phyloP scores from a whole-genome alignment of 495 filamentous ascomycete species.

The Penicillium nucicola region DNA sequence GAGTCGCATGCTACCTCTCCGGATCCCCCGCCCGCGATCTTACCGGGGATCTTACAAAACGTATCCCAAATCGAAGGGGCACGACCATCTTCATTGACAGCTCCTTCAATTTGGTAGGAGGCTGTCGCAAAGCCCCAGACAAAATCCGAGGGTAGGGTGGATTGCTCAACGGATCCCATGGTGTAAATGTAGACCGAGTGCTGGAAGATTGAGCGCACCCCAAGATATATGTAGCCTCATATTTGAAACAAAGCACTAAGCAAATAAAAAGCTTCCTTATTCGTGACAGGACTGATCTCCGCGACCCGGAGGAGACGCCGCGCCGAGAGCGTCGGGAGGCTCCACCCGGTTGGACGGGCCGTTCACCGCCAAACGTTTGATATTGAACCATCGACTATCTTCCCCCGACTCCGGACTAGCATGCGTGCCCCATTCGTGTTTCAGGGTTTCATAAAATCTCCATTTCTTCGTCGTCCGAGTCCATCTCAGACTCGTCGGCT shows the following conservation, averaged over 20 bases:
- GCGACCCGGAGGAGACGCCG: constrained; percentile 63
- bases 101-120: constrained; percentile 78
- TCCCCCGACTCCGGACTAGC: constrained; percentile 11
- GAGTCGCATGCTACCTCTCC: constrained; percentile 73
- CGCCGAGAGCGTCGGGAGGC: constrained; percentile 20
- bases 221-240: constrained; percentile 6
- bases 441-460: constrained; percentile 53
- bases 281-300: constrained; percentile 29
- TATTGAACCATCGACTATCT: background rate
- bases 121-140: constrained; percentile 82
- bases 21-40: constrained; percentile 67
- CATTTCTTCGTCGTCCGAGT: constrained; percentile 70
- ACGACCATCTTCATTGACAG: constrained; percentile 62
- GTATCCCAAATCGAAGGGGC: constrained; percentile 76
- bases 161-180: constrained; percentile 31
- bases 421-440: constrained; percentile 25
- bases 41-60: constrained; percentile 69
- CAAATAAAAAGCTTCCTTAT: constrained; percentile 20
- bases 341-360: constrained; percentile 31
- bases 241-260: constrained; percentile 1
- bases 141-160: constrained; percentile 66
- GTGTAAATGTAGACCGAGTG: constrained; percentile 3
- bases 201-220: constrained; percentile 36
- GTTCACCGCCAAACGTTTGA: constrained; percentile 12
- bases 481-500: constrained; percentile 59